These are phyloP conservation scores for Nemophila menziesii DNA, from an alignment of 257 asterid species.

Conservation along the genomic window DNA sequence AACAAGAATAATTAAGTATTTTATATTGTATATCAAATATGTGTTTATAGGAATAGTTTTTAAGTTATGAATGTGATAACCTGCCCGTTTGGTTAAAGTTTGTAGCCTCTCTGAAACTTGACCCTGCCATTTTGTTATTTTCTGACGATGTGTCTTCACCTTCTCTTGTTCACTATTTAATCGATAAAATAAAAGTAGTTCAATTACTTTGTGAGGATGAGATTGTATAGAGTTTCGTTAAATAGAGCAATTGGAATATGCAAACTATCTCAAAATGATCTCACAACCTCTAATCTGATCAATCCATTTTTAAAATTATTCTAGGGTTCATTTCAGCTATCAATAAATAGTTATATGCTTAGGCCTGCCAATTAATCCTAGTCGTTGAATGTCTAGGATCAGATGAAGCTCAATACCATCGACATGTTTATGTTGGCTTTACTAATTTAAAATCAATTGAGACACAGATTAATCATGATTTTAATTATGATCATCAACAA, in stretches of 20 bases:
- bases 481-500: too few species aligned
- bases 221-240: background rate
- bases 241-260: background rate
- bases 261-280: background rate
- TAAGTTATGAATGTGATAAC: constrained; percentile 18
- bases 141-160: constrained; percentile 76
- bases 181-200: constrained; percentile 4
- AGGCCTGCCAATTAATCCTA: background rate
- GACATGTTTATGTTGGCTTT: background rate
- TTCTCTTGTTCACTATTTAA: constrained; percentile 71
- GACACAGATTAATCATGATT: background rate
- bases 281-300: background rate
- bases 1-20: constrained; percentile 4
- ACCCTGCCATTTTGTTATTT: constrained; percentile 73
- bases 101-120: constrained; percentile 79
- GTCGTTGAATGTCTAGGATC: background rate
- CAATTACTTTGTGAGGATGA: background rate
- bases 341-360: background rate
- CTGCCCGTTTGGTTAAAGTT: constrained; percentile 60
- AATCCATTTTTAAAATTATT: background rate
- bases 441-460: too few species aligned
- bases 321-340: background rate
- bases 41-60: background rate
- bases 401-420: background rate
- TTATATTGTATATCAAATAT: background rate